A percentile compares a stretch with the other conserved stretches of the same genome.
phyloP scores from a whole-genome alignment of 805 yeast genomes.

The Candida khao-thaluensis region DNA sequence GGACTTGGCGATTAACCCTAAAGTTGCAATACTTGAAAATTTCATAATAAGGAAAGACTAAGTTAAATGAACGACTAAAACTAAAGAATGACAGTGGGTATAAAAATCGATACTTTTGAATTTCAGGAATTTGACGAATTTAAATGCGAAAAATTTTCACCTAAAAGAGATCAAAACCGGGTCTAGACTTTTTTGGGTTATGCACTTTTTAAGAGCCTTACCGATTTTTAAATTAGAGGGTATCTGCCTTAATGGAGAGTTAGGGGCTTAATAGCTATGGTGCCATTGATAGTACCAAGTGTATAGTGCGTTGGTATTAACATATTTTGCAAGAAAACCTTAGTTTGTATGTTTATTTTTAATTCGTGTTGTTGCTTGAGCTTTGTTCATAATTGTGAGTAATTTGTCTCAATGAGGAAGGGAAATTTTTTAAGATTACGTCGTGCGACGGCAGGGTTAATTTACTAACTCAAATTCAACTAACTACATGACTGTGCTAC shows the following conservation, averaged over 20 bases:
- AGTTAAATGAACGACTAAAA: constrained; percentile 9
- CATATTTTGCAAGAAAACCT: too few relatives aligned
- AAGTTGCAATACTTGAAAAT: constrained; percentile 15
- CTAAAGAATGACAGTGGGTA: constrained; percentile 7
- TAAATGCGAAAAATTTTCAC: constrained; percentile 7
- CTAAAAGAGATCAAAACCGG: constrained; percentile 8
- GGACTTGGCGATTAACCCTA: constrained; percentile 16
- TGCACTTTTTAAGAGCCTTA: constrained; percentile 3
- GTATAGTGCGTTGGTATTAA: too few relatives aligned
- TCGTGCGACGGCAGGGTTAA: constrained; percentile 2
- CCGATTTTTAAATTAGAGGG: too few relatives aligned
- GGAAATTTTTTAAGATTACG: constrained; percentile 2
- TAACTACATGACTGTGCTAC: background rate
- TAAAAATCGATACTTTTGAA: constrained; percentile 5
- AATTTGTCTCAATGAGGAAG: constrained; percentile 12
- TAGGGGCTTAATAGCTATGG: too few relatives aligned
- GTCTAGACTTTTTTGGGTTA: constrained; percentile 6
- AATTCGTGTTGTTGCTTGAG: constrained; percentile 7
- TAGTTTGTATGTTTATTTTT: constrained; percentile 1
- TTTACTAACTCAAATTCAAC: background rate
- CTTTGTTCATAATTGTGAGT: constrained; percentile 10
- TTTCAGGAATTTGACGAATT: constrained; percentile 5
- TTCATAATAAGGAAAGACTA: constrained; percentile 21
- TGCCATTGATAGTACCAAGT: too few relatives aligned
- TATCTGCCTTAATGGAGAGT: too few relatives aligned